Evolutionary conservation across 495 filamentous ascomycete genomes (phyloP).

Genomic region (Lasiosphaeris hirsuta): DNA sequence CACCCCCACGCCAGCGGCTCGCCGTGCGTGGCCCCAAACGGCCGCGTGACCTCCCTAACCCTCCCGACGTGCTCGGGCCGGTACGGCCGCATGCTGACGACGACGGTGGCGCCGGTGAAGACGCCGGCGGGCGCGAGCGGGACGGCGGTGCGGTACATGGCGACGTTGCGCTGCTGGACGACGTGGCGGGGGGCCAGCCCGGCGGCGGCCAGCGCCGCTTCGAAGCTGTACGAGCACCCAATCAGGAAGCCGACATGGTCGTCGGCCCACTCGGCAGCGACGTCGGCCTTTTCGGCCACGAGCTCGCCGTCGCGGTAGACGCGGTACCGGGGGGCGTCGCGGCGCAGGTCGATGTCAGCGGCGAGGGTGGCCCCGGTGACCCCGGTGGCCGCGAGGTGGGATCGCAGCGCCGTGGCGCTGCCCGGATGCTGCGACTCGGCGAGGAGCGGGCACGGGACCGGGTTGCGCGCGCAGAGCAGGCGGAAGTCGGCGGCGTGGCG

Average conservation of each 20-base stretch:
- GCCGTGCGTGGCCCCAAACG: constrained; percentile 49
- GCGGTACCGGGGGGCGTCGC: constrained; percentile 52
- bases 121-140: constrained; percentile 49
- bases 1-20: constrained; percentile 60
- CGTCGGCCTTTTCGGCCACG: constrained; percentile 24
- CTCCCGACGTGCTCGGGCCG: constrained; percentile 38
- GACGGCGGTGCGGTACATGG: constrained; percentile 54
- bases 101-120: constrained; percentile 46
- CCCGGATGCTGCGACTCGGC: constrained; percentile 35
- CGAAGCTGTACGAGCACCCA: constrained; percentile 57
- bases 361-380: constrained; percentile 26
- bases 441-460: constrained; percentile 56
- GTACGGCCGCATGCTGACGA: constrained; percentile 58
- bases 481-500: constrained; percentile 51
- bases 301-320: constrained; percentile 44
- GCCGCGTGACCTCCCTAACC: constrained; percentile 47
- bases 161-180: constrained; percentile 36
- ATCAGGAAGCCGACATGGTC: constrained; percentile 55
- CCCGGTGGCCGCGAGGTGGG: constrained; percentile 19
- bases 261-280: constrained; percentile 45
- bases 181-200: constrained; percentile 47
- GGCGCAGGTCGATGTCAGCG: constrained; percentile 46
- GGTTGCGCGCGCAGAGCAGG: constrained; percentile 51
- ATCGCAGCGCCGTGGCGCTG: constrained; percentile 19
- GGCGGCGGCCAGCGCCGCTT: constrained; percentile 43